phyloP scores from a whole-genome alignment of 2,329 filamentous ascomycete species.

The Diplodia intermedia region DNA sequence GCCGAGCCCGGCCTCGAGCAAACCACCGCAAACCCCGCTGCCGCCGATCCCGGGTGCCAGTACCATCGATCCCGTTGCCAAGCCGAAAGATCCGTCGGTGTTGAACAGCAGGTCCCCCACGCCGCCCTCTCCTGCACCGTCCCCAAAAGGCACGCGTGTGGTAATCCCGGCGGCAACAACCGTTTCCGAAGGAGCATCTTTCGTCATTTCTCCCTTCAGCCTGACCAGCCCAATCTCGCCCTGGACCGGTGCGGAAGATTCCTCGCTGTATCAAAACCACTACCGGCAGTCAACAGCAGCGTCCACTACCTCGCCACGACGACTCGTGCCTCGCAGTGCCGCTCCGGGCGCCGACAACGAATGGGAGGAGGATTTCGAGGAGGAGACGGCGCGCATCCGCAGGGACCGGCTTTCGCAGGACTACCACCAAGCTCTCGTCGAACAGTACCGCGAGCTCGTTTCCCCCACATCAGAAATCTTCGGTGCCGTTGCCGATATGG shows the following conservation, averaged over 20 bases:
- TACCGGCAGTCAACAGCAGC: background rate
- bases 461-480: constrained; percentile 16
- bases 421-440: constrained; percentile 24
- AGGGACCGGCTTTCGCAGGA: constrained; percentile 15
- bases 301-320: background rate
- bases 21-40: constrained; percentile 26
- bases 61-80: background rate
- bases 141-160: background rate
- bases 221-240: constrained; percentile 1
- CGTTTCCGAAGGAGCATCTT: background rate
- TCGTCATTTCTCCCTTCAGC: constrained; percentile 7
- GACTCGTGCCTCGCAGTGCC: constrained; percentile 19
- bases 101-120: background rate
- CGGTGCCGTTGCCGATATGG: background rate
- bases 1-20: constrained; percentile 12
- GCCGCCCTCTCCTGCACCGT: constrained; percentile 4
- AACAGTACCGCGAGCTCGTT: constrained; percentile 29
- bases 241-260: background rate
- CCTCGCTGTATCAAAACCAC: background rate
- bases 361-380: constrained; percentile 20
- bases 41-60: constrained; percentile 9
- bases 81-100: background rate
- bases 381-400: constrained; percentile 6
- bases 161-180: background rate
- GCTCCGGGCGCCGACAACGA: constrained; percentile 24